A percentile compares a stretch with the other conserved stretches of the same genome.
Conservation (phyloP, 1,139 yeast species). For the Diutina catenulata region DNA sequence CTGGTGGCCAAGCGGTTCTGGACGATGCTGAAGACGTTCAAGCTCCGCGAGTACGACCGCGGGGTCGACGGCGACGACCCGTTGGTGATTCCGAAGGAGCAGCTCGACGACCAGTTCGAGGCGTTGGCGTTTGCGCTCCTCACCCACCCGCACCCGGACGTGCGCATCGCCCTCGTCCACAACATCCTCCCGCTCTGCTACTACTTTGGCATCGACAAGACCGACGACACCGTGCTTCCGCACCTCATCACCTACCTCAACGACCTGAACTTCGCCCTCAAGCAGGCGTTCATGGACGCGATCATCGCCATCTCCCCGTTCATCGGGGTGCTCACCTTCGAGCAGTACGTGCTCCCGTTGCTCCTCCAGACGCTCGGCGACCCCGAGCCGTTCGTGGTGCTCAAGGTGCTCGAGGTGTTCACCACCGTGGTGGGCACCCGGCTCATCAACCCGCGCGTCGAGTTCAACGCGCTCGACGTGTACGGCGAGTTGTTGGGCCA, state of each 20-base stretch:
- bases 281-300: conserved; percentile 63
- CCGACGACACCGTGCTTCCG: conserved; percentile 79
- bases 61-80: not conserved
- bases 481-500: conserved; percentile 25
- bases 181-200: conserved; percentile 67
- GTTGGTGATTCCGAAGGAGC: not conserved
- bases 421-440: conserved; percentile 19
- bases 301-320: conserved; percentile 69
- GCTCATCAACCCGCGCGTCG: conserved; percentile 25
- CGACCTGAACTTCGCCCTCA: conserved; percentile 56
- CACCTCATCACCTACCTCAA: conserved; percentile 87
- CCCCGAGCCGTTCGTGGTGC: conserved; percentile 71
- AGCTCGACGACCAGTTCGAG: conserved; percentile 2
- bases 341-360: conserved; percentile 79
- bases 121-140: conserved; percentile 27
- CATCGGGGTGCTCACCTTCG: conserved; percentile 73
- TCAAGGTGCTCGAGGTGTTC: conserved; percentile 65
- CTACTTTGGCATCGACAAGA: conserved; percentile 76
- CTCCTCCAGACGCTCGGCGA: conserved; percentile 74
- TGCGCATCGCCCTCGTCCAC: conserved; percentile 56
- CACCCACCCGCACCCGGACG: conserved; percentile 57
- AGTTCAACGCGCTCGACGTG: conserved; percentile 30
- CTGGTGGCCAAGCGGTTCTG: conserved; percentile 47
- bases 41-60: not conserved
- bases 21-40: conserved; percentile 3